Evolutionary conservation across 306 rosid species (phyloP).

Genomic region (Ormosia emarginata): DNA sequence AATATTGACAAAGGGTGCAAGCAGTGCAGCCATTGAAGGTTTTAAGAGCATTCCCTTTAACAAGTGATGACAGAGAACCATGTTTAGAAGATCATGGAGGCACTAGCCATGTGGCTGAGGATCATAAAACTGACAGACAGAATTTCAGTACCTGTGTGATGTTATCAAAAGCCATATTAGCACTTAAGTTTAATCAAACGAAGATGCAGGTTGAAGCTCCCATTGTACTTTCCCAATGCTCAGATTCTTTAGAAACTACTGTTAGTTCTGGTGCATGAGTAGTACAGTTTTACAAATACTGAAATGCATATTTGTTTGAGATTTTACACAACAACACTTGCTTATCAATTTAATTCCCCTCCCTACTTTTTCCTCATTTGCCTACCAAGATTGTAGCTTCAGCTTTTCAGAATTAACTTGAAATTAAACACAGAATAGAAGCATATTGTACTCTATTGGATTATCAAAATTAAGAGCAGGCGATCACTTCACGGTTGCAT

Average conservation of each 20-base stretch:
- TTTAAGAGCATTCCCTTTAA: constrained; percentile 18
- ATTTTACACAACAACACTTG: neutral
- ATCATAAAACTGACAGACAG: constrained; percentile 23
- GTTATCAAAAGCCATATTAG: constrained; percentile 79
- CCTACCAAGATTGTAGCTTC: neutral
- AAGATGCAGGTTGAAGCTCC: constrained; percentile 93
- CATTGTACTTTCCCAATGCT: constrained; percentile 37
- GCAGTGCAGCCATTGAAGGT: constrained; percentile 64
- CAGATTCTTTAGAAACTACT: constrained; percentile 19
- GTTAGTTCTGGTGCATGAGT: constrained; percentile 15
- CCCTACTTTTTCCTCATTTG: too few species aligned
- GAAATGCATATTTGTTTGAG: neutral
- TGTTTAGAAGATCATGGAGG: constrained; percentile 3
- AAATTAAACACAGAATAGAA: neutral
- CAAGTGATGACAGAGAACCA: constrained; percentile 23
- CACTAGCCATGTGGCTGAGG: neutral
- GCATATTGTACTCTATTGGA: neutral
- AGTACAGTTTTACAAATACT: neutral
- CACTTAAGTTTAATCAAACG: constrained; percentile 74
- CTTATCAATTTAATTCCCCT: neutral
- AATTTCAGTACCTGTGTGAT: constrained; percentile 47
- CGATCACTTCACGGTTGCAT: neutral
- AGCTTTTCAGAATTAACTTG: neutral
- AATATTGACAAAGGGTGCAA: constrained; percentile 52
- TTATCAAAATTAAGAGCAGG: neutral